These are phyloP conservation scores for Plenodomus lindquistii DNA, from an alignment of 2,329 filamentous ascomycete genomes.

Conservation along the genomic window DNA sequence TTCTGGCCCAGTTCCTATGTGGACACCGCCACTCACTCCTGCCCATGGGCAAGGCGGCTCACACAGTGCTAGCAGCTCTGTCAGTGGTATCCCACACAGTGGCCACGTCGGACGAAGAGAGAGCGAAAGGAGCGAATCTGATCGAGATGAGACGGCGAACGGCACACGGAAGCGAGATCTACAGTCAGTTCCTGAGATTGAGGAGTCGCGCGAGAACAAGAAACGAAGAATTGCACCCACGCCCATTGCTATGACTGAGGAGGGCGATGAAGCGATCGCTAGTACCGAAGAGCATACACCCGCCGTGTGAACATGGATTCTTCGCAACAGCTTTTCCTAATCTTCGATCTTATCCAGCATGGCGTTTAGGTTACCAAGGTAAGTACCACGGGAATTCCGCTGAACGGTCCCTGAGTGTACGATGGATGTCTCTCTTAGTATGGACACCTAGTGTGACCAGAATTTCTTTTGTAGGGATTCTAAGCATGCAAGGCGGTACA, in stretches of 20 bases:
- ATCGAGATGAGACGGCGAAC: slow-evolving; percentile 36
- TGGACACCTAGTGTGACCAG: too few relatives aligned
- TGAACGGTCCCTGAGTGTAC: background rate
- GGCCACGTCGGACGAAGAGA: slow-evolving; percentile 25
- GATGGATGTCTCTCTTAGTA: slow-evolving; percentile 1
- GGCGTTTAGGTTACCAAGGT: slow-evolving; percentile 20
- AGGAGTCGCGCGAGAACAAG: slow-evolving; percentile 46
- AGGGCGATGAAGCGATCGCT: slow-evolving; percentile 31
- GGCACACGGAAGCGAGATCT: slow-evolving; percentile 42
- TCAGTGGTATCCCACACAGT: slow-evolving; percentile 54
- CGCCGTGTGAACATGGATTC: slow-evolving; percentile 20
- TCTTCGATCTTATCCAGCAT: slow-evolving; percentile 15
- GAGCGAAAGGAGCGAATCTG: slow-evolving; percentile 44
- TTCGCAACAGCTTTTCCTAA: slow-evolving; percentile 8
- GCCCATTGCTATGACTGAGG: slow-evolving; percentile 38
- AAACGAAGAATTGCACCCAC: slow-evolving; percentile 53
- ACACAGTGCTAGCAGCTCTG: slow-evolving; percentile 60
- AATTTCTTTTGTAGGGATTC: too few relatives aligned
- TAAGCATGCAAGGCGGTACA: too few relatives aligned
- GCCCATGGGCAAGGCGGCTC: slow-evolving; percentile 47
- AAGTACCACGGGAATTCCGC: slow-evolving; percentile 2
- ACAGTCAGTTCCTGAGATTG: slow-evolving; percentile 41
- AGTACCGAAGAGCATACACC: slow-evolving; percentile 39
- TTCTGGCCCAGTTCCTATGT: slow-evolving; percentile 69
- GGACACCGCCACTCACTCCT: slow-evolving; percentile 90